These are phyloP conservation scores for Agaricus sinodeliciosus DNA, from an alignment of 768 basidiomycete species.

Conservation along the genomic window DNA sequence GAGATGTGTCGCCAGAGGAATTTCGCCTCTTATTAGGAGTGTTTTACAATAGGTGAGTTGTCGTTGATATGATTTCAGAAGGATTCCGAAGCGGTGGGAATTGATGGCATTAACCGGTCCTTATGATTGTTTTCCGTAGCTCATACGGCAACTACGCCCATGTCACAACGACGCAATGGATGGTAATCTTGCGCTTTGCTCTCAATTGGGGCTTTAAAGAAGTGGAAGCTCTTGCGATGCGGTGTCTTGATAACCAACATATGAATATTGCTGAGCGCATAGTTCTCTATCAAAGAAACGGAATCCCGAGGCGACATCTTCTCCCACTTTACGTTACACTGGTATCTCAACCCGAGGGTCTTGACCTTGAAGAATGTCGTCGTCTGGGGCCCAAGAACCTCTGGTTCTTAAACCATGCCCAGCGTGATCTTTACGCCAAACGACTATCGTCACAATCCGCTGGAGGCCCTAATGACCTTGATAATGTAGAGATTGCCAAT, in stretches of 20 bases:
- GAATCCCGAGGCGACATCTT: constrained; percentile 40
- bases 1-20: constrained; percentile 33
- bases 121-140: constrained; percentile 28
- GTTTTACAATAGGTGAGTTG: constrained; percentile 54
- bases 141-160: constrained; percentile 51
- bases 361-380: constrained; percentile 49
- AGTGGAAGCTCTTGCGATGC: constrained; percentile 49
- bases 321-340: constrained; percentile 50
- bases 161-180: constrained; percentile 43
- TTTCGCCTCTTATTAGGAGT: constrained; percentile 54
- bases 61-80: too few species aligned
- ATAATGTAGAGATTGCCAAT: too few species aligned
- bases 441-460: too few species aligned
- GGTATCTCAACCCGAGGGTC: constrained; percentile 40
- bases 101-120: neutral
- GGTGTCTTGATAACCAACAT: constrained; percentile 15
- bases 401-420: constrained; percentile 36
- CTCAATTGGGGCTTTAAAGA: constrained; percentile 50
- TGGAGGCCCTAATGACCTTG: too few species aligned
- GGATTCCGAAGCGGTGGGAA: constrained; percentile 8
- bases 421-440: too few species aligned
- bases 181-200: constrained; percentile 48
- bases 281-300: constrained; percentile 45
- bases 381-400: constrained; percentile 47
- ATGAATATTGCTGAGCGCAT: constrained; percentile 24